Evolutionary conservation across 768 basidiomycete genomes (phyloP).

Genomic region (Suillus fuscotomentosus): DNA sequence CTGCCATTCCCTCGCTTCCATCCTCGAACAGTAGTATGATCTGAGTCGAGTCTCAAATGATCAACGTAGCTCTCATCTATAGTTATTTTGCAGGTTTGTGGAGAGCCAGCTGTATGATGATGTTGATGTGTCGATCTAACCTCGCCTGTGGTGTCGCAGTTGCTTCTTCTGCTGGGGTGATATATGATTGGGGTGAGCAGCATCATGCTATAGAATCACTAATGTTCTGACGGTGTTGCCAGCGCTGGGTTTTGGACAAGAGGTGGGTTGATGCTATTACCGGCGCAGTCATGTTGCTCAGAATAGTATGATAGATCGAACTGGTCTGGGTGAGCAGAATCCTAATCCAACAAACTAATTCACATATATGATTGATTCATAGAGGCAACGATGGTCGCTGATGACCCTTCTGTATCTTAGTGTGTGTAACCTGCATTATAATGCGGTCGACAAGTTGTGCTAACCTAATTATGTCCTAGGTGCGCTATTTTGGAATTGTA

Average conservation of each 20-base stretch:
- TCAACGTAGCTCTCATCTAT: conserved; percentile 17
- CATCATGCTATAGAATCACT: neutral
- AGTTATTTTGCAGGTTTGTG: conserved; percentile 16
- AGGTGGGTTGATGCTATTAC: neutral
- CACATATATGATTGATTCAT: neutral
- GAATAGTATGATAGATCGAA: neutral
- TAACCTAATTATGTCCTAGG: neutral
- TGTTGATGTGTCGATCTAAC: neutral
- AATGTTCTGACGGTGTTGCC: neutral
- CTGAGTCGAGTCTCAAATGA: conserved; percentile 30
- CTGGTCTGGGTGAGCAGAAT: neutral
- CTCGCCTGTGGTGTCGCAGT: neutral
- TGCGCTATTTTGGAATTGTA: neutral
- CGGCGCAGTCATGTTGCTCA: neutral
- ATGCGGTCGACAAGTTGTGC: neutral
- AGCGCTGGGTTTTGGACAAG: neutral
- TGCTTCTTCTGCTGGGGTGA: neutral
- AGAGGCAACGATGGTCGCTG: neutral
- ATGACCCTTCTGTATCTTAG: neutral
- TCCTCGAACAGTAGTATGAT: neutral
- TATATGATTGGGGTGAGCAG: neutral
- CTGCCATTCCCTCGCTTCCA: neutral
- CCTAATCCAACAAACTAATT: neutral
- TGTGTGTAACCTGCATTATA: neutral
- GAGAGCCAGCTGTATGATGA: neutral